Evolutionary conservation across 768 basidiomycete genomes (phyloP).

Genomic region (Leucogyrophana mollusca): DNA sequence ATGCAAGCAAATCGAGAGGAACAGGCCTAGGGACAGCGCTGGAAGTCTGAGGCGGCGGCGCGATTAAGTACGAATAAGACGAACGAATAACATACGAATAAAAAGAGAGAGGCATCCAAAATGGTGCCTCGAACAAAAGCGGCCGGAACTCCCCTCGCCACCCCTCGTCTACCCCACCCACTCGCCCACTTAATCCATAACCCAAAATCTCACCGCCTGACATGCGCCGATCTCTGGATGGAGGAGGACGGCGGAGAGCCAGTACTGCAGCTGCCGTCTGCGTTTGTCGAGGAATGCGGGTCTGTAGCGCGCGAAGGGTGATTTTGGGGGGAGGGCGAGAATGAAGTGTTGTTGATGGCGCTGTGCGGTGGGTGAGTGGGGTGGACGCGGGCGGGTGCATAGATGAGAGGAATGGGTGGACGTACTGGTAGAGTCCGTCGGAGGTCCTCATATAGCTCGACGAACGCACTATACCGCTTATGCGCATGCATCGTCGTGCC

Average conservation of each 20-base stretch:
- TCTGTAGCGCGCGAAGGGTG: constrained; percentile 63
- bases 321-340: constrained; percentile 67
- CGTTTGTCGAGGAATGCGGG: constrained; percentile 67
- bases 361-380: constrained; percentile 25
- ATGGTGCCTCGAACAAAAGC: too few species aligned
- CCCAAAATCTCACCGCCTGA: constrained; percentile 60
- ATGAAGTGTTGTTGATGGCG: constrained; percentile 44
- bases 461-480: constrained; percentile 69
- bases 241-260: constrained; percentile 61
- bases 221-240: constrained; percentile 71
- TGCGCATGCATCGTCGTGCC: constrained; percentile 63
- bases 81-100: neutral
- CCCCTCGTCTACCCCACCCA: too few species aligned
- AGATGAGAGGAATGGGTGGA: constrained; percentile 6
- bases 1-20: too few species aligned
- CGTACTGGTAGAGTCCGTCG: constrained; percentile 53
- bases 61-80: constrained; percentile 2
- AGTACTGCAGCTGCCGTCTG: constrained; percentile 58
- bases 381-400: neutral
- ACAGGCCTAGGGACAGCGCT: too few species aligned
- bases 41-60: too few species aligned
- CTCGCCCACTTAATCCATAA: constrained; percentile 54
- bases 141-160: too few species aligned
- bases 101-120: too few species aligned
- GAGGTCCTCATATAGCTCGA: constrained; percentile 47